Evolutionary conservation across 495 filamentous ascomycete species (phyloP).

Genomic region (Xylaria bambusicola): DNA sequence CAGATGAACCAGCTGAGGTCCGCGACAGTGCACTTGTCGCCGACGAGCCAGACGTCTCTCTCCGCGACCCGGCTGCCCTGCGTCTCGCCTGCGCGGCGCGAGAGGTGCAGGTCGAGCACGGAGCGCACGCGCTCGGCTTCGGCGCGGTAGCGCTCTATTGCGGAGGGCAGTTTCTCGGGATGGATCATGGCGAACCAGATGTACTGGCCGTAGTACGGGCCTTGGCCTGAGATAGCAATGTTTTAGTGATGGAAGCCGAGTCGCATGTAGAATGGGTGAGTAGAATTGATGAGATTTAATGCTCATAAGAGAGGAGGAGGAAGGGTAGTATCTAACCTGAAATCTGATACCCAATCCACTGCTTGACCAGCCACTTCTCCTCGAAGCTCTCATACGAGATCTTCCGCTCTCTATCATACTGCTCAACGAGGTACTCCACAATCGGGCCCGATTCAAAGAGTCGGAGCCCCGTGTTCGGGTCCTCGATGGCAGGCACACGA

Average conservation of each 20-base stretch:
- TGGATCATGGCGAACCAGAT: constrained; percentile 42
- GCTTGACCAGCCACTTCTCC: constrained; percentile 26
- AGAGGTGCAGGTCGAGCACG: constrained; percentile 49
- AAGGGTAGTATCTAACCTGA: constrained; percentile 27
- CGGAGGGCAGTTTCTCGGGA: constrained; percentile 40
- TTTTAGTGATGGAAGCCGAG: not conserved
- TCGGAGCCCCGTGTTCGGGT: constrained; percentile 59
- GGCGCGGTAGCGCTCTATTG: constrained; percentile 47
- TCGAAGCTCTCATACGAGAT: constrained; percentile 48
- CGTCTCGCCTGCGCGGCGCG: constrained; percentile 28
- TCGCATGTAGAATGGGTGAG: not conserved
- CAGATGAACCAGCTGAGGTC: constrained; percentile 63
- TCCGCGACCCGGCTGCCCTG: constrained; percentile 5
- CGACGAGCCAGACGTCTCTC: constrained; percentile 59
- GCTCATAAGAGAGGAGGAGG: not conserved
- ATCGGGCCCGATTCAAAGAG: constrained; percentile 74
- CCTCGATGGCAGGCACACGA: constrained; percentile 52
- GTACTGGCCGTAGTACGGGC: constrained; percentile 51
- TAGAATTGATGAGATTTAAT: not conserved
- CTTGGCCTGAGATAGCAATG: constrained; percentile 38
- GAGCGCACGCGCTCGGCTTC: constrained; percentile 47
- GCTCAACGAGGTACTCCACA: constrained; percentile 64
- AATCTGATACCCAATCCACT: constrained; percentile 50
- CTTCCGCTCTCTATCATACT: constrained; percentile 61
- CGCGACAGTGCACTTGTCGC: constrained; percentile 56